Evolutionary conservation across 169 alveolate species (phyloP).

Genomic region (Cryptosporidium baileyi): DNA sequence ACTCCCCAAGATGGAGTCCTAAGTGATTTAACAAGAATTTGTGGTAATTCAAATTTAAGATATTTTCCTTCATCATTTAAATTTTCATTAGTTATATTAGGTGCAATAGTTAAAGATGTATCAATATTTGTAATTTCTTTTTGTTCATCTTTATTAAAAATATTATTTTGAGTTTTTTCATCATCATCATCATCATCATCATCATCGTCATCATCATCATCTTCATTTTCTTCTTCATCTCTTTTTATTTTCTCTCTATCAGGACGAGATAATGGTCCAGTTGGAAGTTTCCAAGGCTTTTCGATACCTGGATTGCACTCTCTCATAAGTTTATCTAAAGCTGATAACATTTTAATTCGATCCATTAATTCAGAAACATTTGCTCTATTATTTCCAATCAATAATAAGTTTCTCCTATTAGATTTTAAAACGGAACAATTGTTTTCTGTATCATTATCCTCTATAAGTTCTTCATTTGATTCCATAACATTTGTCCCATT

Average conservation of each 20-base stretch:
- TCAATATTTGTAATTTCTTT: neutral
- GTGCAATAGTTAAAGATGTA: neutral
- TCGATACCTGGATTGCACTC: conserved; percentile 75
- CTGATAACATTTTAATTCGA: conserved; percentile 25
- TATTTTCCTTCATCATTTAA: conserved; percentile 27
- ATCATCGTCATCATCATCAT: conserved; percentile 35
- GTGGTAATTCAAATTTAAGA: conserved; percentile 75
- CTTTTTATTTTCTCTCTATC: conserved; percentile 5
- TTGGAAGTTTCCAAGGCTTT: conserved; percentile 79
- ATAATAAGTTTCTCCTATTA: conserved; percentile 1
- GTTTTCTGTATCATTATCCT: conserved; percentile 2
- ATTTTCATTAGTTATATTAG: neutral
- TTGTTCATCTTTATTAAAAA: neutral
- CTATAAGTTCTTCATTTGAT: conserved; percentile 4
- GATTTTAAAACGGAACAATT: neutral
- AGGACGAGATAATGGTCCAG: conserved; percentile 71
- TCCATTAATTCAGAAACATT: conserved; percentile 44
- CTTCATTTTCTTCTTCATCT: conserved; percentile 20
- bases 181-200: conserved; percentile 35
- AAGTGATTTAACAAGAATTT: conserved; percentile 72
- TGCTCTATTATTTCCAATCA: conserved; percentile 53
- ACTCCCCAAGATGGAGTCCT: conserved; percentile 67
- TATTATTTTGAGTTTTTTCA: neutral
- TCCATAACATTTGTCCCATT: neutral
- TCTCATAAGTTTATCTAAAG: conserved; percentile 56